Percentiles rank a stretch among this genome's conserved stretches.
Conservation (phyloP, 83 land plant genomes). For the Diphasiastrum complanatum region DNA sequence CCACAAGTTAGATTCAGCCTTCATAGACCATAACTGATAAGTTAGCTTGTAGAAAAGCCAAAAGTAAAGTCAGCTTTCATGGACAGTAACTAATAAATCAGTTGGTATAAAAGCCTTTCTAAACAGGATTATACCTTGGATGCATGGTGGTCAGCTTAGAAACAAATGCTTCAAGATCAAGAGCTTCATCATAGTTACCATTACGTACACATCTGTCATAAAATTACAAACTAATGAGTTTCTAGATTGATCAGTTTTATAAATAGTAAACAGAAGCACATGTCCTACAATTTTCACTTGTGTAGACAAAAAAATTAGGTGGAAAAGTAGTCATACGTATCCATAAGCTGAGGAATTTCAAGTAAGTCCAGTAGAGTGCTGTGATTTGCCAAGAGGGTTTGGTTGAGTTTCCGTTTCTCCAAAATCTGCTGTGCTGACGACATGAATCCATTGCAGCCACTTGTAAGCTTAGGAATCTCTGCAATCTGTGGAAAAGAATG, state of each 20-base stretch:
- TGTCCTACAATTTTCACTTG: no score
- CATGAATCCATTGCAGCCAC: conserved; percentile 88
- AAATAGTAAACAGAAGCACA: neutral
- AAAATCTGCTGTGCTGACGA: conserved; percentile 87
- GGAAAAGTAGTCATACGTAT: conserved; percentile 57
- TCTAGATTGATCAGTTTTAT: neutral
- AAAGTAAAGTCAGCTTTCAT: no score
- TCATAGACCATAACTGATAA: no score
- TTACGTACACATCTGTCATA: conserved; percentile 86
- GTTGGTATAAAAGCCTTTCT: no score
- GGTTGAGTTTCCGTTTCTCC: conserved; percentile 85
- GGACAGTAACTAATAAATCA: no score
- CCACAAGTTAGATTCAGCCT: no score
- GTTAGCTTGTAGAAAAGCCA: no score
- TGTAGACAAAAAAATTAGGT: neutral
- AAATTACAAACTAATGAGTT: no score
- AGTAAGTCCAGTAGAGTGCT: conserved; percentile 87
- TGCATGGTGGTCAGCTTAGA: conserved; percentile 83
- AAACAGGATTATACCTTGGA: no score
- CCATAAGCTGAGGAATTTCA: conserved; percentile 99
- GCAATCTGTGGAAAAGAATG: conserved; percentile 39
- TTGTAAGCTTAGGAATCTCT: conserved; percentile 82
- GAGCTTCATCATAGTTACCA: conserved; percentile 99
- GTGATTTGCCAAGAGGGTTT: conserved; percentile 77
- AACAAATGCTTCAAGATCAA: conserved; percentile 96